Conservation (phyloP, 2,329 filamentous ascomycete species). For the Colletotrichum costaricense region DNA sequence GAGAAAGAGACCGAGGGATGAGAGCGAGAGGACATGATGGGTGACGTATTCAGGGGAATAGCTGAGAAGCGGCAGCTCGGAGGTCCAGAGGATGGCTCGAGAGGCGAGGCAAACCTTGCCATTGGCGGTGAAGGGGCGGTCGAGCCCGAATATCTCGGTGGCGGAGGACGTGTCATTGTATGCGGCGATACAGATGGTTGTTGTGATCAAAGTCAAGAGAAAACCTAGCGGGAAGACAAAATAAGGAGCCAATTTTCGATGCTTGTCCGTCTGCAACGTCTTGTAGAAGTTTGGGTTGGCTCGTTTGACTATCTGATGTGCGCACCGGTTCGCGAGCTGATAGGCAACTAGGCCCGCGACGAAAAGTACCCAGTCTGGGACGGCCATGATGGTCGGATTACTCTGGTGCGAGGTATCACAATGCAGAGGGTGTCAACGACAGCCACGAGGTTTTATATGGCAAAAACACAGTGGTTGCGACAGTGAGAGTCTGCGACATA, state of each 20-base stretch:
- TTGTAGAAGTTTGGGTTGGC: slow-evolving; percentile 5
- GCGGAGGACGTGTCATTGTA: slow-evolving; percentile 9
- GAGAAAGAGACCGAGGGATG: slow-evolving; percentile 9
- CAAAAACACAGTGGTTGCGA: background rate
- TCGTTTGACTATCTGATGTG: background rate
- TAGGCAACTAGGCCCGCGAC: background rate
- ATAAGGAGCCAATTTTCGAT: slow-evolving; percentile 11
- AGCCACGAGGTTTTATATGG: background rate
- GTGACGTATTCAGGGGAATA: slow-evolving; percentile 26
- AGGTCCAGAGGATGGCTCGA: slow-evolving; percentile 30
- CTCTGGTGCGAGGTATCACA: background rate
- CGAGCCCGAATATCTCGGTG: background rate
- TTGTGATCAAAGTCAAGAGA: slow-evolving; percentile 13
- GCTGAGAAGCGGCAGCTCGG: slow-evolving; percentile 33
- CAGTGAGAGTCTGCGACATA: background rate
- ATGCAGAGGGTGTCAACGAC: accelerated
- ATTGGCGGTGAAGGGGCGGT: background rate
- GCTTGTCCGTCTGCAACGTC: background rate
- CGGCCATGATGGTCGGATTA: background rate
- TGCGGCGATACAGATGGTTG: slow-evolving; percentile 22
- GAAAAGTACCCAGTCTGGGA: background rate
- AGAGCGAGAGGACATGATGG: slow-evolving; percentile 34
- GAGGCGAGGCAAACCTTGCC: slow-evolving; percentile 29
- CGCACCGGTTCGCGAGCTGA: background rate
- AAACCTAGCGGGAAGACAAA: slow-evolving; percentile 34